phyloP scores from a whole-genome alignment of 331 rosid species.

The Acacia pycnantha region DNA sequence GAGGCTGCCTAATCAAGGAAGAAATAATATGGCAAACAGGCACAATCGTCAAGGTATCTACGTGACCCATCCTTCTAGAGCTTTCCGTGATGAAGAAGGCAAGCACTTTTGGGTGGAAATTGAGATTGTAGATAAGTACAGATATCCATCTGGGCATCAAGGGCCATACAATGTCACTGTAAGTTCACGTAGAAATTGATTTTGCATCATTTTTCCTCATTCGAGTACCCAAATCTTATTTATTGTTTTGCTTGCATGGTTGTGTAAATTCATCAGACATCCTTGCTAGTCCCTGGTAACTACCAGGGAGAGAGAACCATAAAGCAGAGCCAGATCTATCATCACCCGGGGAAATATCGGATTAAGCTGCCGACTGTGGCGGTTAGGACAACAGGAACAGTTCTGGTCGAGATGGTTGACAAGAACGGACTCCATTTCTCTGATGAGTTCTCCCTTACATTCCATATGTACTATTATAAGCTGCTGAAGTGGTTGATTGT shows the following conservation, averaged over 20 bases:
- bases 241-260: slow-evolving; percentile 14
- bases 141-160: slow-evolving; percentile 88
- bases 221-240: neutral
- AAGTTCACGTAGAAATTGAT: slow-evolving; percentile 28
- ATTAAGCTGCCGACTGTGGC: slow-evolving; percentile 83
- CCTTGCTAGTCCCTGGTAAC: slow-evolving; percentile 95
- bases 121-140: slow-evolving; percentile 79
- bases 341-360: slow-evolving; percentile 73
- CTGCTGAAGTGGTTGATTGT: slow-evolving; percentile 93
- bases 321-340: slow-evolving; percentile 56
- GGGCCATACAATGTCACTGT: slow-evolving; percentile 92
- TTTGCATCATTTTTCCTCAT: slow-evolving; percentile 14
- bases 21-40: slow-evolving; percentile 71
- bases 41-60: slow-evolving; percentile 81
- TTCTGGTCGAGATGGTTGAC: slow-evolving; percentile 98
- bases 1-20: slow-evolving; percentile 79
- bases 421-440: slow-evolving; percentile 82
- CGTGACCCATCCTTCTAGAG: slow-evolving; percentile 81
- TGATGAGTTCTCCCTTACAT: slow-evolving; percentile 97
- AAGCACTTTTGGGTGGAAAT: slow-evolving; percentile 89
- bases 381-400: slow-evolving; percentile 87
- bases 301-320: slow-evolving; percentile 97
- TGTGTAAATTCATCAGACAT: slow-evolving; percentile 52
- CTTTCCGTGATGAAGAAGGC: slow-evolving; percentile 98
- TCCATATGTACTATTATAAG: slow-evolving; percentile 95